These are phyloP conservation scores for Pseudocercospora cruenta DNA, from an alignment of 2,329 filamentous ascomycete species.

Conservation along the genomic window DNA sequence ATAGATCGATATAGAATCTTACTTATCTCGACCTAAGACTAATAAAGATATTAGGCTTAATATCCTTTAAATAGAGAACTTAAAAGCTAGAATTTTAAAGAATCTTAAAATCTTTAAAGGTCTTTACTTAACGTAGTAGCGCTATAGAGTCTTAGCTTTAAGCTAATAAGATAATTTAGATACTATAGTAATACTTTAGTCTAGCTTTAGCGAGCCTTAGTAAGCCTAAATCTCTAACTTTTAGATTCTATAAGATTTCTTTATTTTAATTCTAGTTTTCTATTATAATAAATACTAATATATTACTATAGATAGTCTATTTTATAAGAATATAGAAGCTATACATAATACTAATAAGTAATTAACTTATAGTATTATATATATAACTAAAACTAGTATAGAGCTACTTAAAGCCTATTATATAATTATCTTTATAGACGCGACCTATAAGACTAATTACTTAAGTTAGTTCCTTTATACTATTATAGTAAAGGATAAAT, in stretches of 20 bases:
- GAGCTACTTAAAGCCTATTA: neutral
- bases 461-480: neutral
- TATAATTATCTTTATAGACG: neutral
- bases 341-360: too few relatives aligned
- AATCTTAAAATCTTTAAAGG: too few relatives aligned
- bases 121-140: neutral
- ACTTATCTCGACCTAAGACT: neutral
- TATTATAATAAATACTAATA: neutral
- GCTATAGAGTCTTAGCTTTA: neutral
- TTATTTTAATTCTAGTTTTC: neutral
- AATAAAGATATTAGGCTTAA: neutral
- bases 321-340: too few relatives aligned
- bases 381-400: neutral
- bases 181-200: neutral
- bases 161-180: too few relatives aligned
- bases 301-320: neutral
- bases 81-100: neutral
- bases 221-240: neutral
- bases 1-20: neutral
- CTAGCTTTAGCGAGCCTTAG: neutral
- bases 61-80: neutral
- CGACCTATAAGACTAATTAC: neutral
- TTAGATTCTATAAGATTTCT: neutral
- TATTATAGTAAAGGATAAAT: neutral
- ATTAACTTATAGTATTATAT: neutral